A percentile compares a stretch with the other conserved stretches of the same genome.
These are phyloP conservation scores for Penicillium vulpinum DNA, from an alignment of 2,329 filamentous ascomycete species.

Conservation along the genomic window DNA sequence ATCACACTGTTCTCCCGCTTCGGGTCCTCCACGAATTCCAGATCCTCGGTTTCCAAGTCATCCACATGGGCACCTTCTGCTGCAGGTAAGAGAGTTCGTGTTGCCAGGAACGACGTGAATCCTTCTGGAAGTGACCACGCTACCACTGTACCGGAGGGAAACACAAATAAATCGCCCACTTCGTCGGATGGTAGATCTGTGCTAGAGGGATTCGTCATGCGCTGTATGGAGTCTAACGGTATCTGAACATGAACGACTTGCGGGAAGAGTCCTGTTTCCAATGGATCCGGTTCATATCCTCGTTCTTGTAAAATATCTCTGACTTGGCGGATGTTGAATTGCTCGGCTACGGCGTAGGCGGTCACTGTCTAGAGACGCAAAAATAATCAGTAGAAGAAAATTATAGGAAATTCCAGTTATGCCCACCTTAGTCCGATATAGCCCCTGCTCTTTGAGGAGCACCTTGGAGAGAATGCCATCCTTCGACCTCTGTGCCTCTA, in stretches of 20 bases:
- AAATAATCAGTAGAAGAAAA: conserved; percentile 4
- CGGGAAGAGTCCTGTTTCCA: conserved; percentile 61
- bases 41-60: conserved; percentile 78
- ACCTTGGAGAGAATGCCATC: conserved; percentile 54
- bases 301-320: conserved; percentile 57
- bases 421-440: conserved; percentile 40
- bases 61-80: conserved; percentile 72
- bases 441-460: conserved; percentile 36
- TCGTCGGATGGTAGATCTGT: conserved; percentile 45
- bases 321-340: conserved; percentile 62
- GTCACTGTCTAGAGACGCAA: conserved; percentile 52
- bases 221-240: conserved; percentile 48
- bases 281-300: conserved; percentile 64
- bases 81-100: conserved; percentile 71
- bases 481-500: conserved; percentile 71
- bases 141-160: conserved; percentile 90
- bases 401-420: not conserved
- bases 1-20: conserved; percentile 73
- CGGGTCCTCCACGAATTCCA: conserved; percentile 80
- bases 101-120: conserved; percentile 68
- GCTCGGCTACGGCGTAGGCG: conserved; percentile 68
- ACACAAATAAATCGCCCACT: conserved; percentile 87
- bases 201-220: conserved; percentile 44
- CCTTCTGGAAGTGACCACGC: conserved; percentile 83
- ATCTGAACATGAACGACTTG: conserved; percentile 64